Percentiles rank a stretch among this genome's conserved stretches.
Conservation (phyloP, 495 filamentous ascomycete species). For the Penicillium cosmopolitanum region DNA sequence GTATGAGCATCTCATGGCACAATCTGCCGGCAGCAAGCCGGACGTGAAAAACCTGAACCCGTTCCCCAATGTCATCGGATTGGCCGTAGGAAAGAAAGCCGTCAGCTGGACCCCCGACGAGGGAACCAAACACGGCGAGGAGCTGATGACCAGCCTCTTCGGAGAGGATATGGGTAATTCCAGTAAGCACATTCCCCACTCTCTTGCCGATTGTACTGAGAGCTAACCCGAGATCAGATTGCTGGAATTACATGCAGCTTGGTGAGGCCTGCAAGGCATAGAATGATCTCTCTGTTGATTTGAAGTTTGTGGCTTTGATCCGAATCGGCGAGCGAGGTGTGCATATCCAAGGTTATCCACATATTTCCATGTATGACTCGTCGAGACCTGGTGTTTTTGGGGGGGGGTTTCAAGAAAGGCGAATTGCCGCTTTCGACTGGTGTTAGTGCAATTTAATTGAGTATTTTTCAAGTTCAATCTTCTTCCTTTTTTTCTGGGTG, state of each 20-base stretch:
- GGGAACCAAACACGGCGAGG: constrained; percentile 57
- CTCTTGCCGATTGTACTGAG: constrained; percentile 11
- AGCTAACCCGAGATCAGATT: constrained; percentile 43
- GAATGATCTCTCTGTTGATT: background rate
- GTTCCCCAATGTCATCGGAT: constrained; percentile 64
- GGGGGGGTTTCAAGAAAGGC: background rate
- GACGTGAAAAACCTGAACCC: constrained; percentile 48
- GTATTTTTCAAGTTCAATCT: background rate
- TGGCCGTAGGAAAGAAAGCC: constrained; percentile 67
- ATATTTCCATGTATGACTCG: background rate
- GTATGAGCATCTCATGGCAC: constrained; percentile 57
- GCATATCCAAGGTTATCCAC: too few species aligned
- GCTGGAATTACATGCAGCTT: constrained; percentile 59
- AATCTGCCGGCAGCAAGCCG: constrained; percentile 36
- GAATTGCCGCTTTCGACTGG: background rate
- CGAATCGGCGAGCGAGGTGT: too few species aligned
- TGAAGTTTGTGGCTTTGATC: background rate
- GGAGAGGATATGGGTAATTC: constrained; percentile 67
- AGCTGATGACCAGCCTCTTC: constrained; percentile 63
- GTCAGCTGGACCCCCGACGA: constrained; percentile 57
- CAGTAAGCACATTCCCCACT: constrained; percentile 33
- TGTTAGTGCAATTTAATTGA: background rate
- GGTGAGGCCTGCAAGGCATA: constrained; percentile 33
- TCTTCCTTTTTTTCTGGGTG: too few species aligned
- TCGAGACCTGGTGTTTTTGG: background rate